Base-by-base conservation (phyloP, 805 yeast species). In the Scheffersomyces ergatensis region DNA sequence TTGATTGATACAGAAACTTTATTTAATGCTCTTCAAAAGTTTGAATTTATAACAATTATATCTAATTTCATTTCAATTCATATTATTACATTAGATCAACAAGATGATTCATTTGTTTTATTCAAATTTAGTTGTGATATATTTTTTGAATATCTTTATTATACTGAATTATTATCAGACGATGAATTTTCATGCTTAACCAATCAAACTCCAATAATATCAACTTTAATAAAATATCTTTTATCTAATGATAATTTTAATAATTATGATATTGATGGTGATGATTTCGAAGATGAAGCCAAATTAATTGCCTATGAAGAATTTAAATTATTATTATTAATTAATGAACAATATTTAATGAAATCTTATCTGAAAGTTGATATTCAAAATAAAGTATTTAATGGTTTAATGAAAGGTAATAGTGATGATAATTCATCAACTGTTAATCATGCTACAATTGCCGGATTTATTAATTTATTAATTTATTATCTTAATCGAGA, bases 281-380 rank as follows among this genome's bases (percentile, higher is more conserved):
- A 64, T 32, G 66, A 62, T 30, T 60, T 56, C 41, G 78, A 74
- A 34, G 83, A 83, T 54, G 74, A 80, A 36, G 72, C 71, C 46
- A 83, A 81, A 54, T 49, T 65, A n/a, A 57, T 64, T 12, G 70
- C 74, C 9, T 80, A 78, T 46, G 77, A 86, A 30, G 81, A 83
- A 45, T 82, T 89, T 65, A 82, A 81, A 52, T 65, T 87, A 13
- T 60, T 90, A 11, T 65, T 90, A 30, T 82, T 89, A 1, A 66
- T 90, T 19, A 90, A 90, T 61, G 97, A 90, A 57, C 97, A 90
- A 61, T 90, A 80, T 60, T 79, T 90, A 83, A 83, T 88, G 78
- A 46, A 69, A 49, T 59, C 73, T 49, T 52, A 72, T 58, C 42
- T 60, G 4, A 52, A 58, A 27, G 39, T 48, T 1, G 45, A 45